phyloP scores from a whole-genome alignment of 768 basidiomycete species.

The Rhodosporidiobolus odoratus region DNA sequence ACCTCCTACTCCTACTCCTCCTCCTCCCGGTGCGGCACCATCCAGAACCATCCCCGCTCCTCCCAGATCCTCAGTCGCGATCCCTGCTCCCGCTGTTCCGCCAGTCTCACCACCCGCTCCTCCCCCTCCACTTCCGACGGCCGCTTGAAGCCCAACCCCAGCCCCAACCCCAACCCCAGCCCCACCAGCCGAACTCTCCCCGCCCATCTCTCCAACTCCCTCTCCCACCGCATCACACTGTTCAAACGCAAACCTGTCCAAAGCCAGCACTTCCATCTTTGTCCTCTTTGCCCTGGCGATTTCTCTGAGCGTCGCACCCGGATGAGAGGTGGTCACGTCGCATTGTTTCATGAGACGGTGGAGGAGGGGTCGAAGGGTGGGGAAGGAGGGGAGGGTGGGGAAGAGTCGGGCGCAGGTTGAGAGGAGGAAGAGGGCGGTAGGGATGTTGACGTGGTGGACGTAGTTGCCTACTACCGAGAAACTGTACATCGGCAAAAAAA shows the following conservation, averaged over 20 bases:
- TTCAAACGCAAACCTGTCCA: slow-evolving; percentile 36
- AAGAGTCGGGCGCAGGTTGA: slow-evolving; percentile 11
- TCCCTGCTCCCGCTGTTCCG: background rate
- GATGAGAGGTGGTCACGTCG: slow-evolving; percentile 12
- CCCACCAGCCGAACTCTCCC: too few relatives aligned
- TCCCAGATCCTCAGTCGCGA: background rate
- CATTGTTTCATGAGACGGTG: slow-evolving; percentile 36
- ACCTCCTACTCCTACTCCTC: background rate
- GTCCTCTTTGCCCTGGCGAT: slow-evolving; percentile 24
- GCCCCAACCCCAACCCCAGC: slow-evolving; percentile 13
- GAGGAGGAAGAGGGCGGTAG: slow-evolving; percentile 14
- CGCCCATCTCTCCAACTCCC: too few relatives aligned
- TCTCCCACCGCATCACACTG: too few relatives aligned
- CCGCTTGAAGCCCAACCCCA: too few relatives aligned
- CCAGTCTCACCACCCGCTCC: background rate
- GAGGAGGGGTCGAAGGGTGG: slow-evolving; percentile 26
- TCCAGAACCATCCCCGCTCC: background rate
- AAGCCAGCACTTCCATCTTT: slow-evolving; percentile 22
- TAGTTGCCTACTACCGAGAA: slow-evolving; percentile 29
- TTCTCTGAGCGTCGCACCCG: slow-evolving; percentile 23
- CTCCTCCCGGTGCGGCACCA: background rate
- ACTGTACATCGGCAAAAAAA: background rate
- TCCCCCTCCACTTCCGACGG: too few relatives aligned
- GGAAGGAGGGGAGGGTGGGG: slow-evolving; percentile 19
- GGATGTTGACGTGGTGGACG: slow-evolving; percentile 31